phyloP scores from a whole-genome alignment of 2,329 filamentous ascomycete genomes.

The Myriosclerotinia duriaeana region DNA sequence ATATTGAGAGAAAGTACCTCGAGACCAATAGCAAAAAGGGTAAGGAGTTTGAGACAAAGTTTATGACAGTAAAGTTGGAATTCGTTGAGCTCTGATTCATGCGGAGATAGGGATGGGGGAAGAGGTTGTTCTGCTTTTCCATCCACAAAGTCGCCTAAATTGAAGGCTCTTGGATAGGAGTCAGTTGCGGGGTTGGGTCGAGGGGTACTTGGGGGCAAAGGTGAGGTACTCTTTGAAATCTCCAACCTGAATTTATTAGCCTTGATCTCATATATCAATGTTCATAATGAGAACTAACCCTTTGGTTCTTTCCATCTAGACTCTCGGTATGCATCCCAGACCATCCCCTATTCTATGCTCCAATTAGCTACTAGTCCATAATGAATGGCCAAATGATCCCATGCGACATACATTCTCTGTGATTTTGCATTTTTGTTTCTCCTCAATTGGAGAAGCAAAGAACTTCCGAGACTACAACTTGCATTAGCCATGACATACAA shows the following conservation, averaged over 20 bases:
- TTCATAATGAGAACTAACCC: slow-evolving; percentile 49
- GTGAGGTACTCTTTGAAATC: slow-evolving; percentile 77
- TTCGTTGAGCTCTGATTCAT: slow-evolving; percentile 59
- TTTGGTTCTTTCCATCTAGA: slow-evolving; percentile 79
- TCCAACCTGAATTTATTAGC: slow-evolving; percentile 55
- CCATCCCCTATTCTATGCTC: slow-evolving; percentile 78
- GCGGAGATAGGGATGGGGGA: slow-evolving; percentile 59
- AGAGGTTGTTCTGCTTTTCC: slow-evolving; percentile 75
- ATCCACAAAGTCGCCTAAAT: slow-evolving; percentile 73
- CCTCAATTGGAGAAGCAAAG: slow-evolving; percentile 67
- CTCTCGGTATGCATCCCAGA: slow-evolving; percentile 84
- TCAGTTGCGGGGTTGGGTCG: neutral
- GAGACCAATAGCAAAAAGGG: slow-evolving; percentile 76
- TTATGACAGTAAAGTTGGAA: slow-evolving; percentile 72
- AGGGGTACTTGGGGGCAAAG: slow-evolving; percentile 33
- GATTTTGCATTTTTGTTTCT: slow-evolving; percentile 75
- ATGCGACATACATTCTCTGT: slow-evolving; percentile 52
- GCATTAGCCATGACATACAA: slow-evolving; percentile 14
- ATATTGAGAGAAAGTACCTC: slow-evolving; percentile 46
- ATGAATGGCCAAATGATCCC: slow-evolving; percentile 19
- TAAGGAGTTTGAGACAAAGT: slow-evolving; percentile 71
- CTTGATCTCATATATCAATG: neutral
- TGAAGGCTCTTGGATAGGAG: slow-evolving; percentile 69
- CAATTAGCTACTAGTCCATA: slow-evolving; percentile 23
- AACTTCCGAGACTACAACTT: slow-evolving; percentile 63